Base-by-base conservation (phyloP, 495 filamentous ascomycete genomes). In the Peziza echinospora region DNA sequence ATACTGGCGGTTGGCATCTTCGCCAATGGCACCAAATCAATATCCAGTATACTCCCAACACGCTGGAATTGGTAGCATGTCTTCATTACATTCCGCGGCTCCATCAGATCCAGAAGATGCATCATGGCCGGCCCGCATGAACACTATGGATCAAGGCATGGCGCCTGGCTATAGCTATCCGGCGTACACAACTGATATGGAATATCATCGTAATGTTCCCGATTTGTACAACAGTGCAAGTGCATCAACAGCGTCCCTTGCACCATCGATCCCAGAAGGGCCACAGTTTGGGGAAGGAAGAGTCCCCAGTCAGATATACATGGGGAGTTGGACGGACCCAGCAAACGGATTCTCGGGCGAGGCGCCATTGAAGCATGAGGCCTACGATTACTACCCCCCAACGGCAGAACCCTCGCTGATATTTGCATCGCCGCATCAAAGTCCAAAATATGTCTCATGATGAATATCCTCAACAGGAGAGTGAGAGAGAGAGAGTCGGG, bases 221-320 rank as follows among this genome's bases (percentile, higher is more conserved):
- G 56, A 49, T 11, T 50, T 59, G 24, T 47, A 51, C 47, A 59
- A 52, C 30, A 37, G 30, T 24, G 48, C 56, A 19, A 59, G 53
- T 48, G 50, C 52, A 21, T 59, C 56, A 9, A 59, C 56, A 28
- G 48, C 56, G 37, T 59, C 56, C 26, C 49, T 59, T 17, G 51
- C 56, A 21, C 52, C 56, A 22, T 59, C 56, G 5, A 46, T 59
- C 45, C 54, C 56, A 8, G 56, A 59, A 42, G 44, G 45, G 43
- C 53, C 56, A 0, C 55, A 54, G 25, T 59, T 55, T 28, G 56
- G 50, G 26, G 55, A 47, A 24, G 19, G 16, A 26, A 25, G 47
- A 23, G 47, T 26, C 11, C 7, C 46, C 16, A 17, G 46, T 41
- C 55, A 47, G 28, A 52, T 58, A 26, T 52, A 46, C 23, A 26